These are phyloP conservation scores for Fusarium sp. DNA, from an alignment of 2,329 filamentous ascomycete genomes.

Conservation along the genomic window DNA sequence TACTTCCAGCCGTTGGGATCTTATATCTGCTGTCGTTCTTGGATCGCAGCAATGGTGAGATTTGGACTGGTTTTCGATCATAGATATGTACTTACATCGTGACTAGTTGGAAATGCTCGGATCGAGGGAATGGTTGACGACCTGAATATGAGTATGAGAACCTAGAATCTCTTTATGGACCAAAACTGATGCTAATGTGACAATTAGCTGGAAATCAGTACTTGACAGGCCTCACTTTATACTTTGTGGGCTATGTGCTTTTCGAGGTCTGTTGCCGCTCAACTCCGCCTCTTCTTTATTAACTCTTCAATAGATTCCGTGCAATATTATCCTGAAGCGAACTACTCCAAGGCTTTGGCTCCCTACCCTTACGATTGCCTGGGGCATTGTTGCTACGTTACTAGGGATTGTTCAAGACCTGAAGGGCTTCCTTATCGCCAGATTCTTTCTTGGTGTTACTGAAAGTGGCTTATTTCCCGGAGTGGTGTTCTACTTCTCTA, in stretches of 20 bases:
- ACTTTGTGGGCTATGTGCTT: constrained; percentile 72
- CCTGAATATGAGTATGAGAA: constrained; percentile 63
- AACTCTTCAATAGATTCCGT: constrained; percentile 60
- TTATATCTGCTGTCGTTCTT: constrained; percentile 69
- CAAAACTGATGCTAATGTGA: not conserved
- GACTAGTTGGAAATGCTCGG: constrained; percentile 67
- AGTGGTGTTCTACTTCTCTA: constrained; percentile 63
- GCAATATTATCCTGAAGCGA: constrained; percentile 71
- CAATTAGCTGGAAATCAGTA: constrained; percentile 69
- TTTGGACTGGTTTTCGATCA: constrained; percentile 16
- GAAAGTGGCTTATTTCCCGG: constrained; percentile 66
- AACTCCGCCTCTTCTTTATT: not conserved
- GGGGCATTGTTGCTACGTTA: constrained; percentile 66
- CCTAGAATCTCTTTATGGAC: fast-evolving
- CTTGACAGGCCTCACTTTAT: constrained; percentile 73
- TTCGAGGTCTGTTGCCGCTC: constrained; percentile 60
- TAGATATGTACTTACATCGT: constrained; percentile 19
- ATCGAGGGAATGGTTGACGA: constrained; percentile 67
- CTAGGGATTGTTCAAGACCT: constrained; percentile 63
- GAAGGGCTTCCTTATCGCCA: constrained; percentile 63
- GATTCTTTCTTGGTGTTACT: constrained; percentile 68
- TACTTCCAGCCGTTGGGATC: constrained; percentile 66
- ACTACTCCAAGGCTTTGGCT: constrained; percentile 70
- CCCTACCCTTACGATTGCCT: constrained; percentile 67
- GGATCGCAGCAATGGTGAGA: constrained; percentile 68